phyloP scores from a whole-genome alignment of 371 early-diverging fungal genomes.

The Syncephalastrum contaminatum region DNA sequence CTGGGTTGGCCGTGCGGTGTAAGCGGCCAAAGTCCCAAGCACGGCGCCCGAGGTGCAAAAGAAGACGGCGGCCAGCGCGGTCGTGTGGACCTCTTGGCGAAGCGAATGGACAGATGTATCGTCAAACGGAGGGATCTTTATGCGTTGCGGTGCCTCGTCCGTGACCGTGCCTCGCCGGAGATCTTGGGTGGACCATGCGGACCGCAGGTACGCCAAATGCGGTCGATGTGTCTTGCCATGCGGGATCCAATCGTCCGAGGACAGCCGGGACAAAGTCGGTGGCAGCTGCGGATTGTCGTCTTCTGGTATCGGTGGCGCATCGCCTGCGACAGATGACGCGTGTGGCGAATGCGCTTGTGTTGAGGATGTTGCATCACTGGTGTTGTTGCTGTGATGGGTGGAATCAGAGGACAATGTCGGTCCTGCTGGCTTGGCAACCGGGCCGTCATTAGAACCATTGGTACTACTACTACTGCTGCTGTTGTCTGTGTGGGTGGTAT shows the following conservation, averaged over 20 bases:
- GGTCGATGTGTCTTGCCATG: conserved; percentile 15
- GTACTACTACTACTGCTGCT: too few relatives aligned
- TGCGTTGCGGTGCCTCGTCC: too few relatives aligned
- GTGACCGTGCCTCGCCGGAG: conserved; percentile 3
- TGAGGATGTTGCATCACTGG: too few relatives aligned
- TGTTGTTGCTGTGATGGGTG: too few relatives aligned
- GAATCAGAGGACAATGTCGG: too few relatives aligned
- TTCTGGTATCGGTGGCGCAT: not conserved
- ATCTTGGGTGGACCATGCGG: conserved; percentile 27
- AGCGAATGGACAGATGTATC: conserved; percentile 6
- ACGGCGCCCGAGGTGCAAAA: conserved; percentile 2
- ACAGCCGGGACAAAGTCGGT: conserved; percentile 12
- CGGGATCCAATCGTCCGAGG: conserved; percentile 18
- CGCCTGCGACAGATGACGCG: too few relatives aligned
- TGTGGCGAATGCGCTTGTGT: too few relatives aligned
- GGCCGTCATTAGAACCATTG: too few relatives aligned
- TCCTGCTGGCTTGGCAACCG: too few relatives aligned
- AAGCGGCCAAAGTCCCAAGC: not conserved
- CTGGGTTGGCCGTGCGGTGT: not conserved
- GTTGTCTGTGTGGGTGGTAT: too few relatives aligned
- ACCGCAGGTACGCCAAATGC: conserved; percentile 25
- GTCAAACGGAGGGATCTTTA: too few relatives aligned
- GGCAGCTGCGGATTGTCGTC: not conserved
- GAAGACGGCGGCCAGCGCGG: not conserved
- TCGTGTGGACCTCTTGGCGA: too few relatives aligned